Evolutionary conservation across 371 early-diverging fungal genomes (phyloP), one percentile per base, ranked within the genome.

Genomic region (Syncephalastrum racemosum): DNA sequence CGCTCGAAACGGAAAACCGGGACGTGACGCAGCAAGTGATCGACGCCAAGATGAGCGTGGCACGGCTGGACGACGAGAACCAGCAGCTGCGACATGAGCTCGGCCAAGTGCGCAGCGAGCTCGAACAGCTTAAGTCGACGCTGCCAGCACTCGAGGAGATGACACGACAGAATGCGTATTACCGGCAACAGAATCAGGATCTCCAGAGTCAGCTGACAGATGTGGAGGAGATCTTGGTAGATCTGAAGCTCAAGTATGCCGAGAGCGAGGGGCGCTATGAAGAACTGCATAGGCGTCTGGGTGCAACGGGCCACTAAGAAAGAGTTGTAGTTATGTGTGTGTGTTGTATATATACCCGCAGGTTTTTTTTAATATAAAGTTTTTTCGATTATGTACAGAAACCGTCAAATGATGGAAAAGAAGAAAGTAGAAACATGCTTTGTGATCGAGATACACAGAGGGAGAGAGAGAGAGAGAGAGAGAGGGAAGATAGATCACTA

Each of bases 1-100:
- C 71, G n/a, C 65, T 95, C 12, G 86, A 89, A 48, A 57, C 73
- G 13, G 92, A 93, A 53, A 89, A 94, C 60, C 76, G 77, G 39
- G 86, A 87, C 41, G 59, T 86, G 48, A 71, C 86, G 2, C 68
- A 77, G 44, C 80, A 83, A 39, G 66, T 80, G 18, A 73, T 86
- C 36, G 70, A 76, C 3, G 65, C 80, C 20, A 83, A 87, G 58
- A 56, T 80, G 50, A 81, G 78, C 19, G 70, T 84, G 63, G 82
- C 83, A 0, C 66, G 64, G 15, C 49, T 83, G 36, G 75, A 77
- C 40, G 72, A 71, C 46, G 71, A 75, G 15, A 81, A 87, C 36
- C 75, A 80, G 15, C 79, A 80, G 14, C 70, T 94, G 16, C 81
- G 83, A 16, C 66, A 59, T 46, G 76, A 79, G 22, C 58, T 84